Conservation (phyloP, 257 asterid species). For the Ilex aquifolium region DNA sequence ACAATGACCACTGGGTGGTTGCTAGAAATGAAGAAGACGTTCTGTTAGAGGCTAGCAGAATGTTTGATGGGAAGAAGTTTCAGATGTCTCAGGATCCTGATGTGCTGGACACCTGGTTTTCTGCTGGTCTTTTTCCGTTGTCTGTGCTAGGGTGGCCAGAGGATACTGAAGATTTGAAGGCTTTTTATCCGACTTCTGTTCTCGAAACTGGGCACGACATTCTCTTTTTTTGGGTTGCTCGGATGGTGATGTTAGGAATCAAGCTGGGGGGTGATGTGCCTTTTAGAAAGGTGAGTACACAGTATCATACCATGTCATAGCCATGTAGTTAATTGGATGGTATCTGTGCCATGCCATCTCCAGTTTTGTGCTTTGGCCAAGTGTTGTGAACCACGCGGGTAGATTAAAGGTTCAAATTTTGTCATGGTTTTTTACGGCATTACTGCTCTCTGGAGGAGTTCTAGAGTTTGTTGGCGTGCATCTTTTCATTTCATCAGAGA, state of each 20-base stretch:
- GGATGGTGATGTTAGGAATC: constrained; percentile 97
- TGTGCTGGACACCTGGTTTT: constrained; percentile 96
- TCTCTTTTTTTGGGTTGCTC: constrained; percentile 96
- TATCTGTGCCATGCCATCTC: too few species aligned
- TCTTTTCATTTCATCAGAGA: too few species aligned
- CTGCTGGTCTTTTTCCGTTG: constrained; percentile 85
- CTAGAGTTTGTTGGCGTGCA: too few species aligned
- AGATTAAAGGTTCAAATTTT: too few species aligned
- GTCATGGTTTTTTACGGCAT: too few species aligned
- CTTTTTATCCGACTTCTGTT: constrained; percentile 86
- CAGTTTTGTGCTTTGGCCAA: too few species aligned
- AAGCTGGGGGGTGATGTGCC: constrained; percentile 95
- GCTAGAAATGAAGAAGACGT: constrained; percentile 76
- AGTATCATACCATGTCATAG: not conserved
- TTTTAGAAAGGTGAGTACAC: constrained; percentile 59
- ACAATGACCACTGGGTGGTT: constrained; percentile 75
- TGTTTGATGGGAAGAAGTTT: constrained; percentile 55
- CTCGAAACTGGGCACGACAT: constrained; percentile 96
- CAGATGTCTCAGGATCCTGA: constrained; percentile 81
- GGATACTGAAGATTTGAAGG: constrained; percentile 63
- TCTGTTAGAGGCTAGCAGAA: constrained; percentile 45
- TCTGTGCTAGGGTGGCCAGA: constrained; percentile 97
- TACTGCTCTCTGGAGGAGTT: too few species aligned
- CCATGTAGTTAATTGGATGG: too few species aligned
- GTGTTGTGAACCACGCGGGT: too few species aligned